Base-by-base conservation (phyloP, 768 basidiomycete genomes). In the Mycena latifolia region DNA sequence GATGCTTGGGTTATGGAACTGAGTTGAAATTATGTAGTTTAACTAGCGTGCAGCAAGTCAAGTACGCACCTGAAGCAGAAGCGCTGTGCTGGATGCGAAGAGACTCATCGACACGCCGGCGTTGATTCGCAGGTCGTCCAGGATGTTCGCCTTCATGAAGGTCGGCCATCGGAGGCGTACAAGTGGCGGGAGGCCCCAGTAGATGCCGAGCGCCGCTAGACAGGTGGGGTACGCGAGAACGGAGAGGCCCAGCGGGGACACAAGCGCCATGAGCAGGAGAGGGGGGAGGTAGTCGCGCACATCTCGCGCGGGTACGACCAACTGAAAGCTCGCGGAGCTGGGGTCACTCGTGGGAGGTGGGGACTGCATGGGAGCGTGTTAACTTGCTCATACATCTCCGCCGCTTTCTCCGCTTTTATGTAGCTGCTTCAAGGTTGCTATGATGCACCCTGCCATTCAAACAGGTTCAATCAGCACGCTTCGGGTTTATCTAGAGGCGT, bases 51-150 rank as follows among this genome's bases (percentile, higher is more conserved):
- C 6, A 17, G 6, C 3, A 39, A 9, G n/a, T 4, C 5, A 8
- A 5, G 37, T 14, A 17, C 37, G 17, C 48, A 55, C 65, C 54
- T 66, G 65, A 8, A 66, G 47, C 20, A 66, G 37, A 27, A 66
- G 65, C 9, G 65, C 65, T 1, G 65, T 61, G 45, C 51, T 61
- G 1, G 59, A 61, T 9, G 65, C 57, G 18, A 66, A 55, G 7
- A 66, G 53, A 39, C 59, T 66, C 0, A 66, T 29, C 22, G 65
- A 60, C 24, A 58, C 53, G 24, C 65, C 65, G 8, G 65, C 53
- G 43, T 66, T 52, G 48, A 66, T 55, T 6, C 65, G 58, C 3
- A 66, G 47, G 39, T 66, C 65, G 48, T 66, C 65, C 10, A 66
- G 31, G 22, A 61, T 56, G 54, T 61, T 56, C 18, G 9, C 3